phyloP scores from a whole-genome alignment of 371 early-diverging fungal species.

The Mortierella sp. region DNA sequence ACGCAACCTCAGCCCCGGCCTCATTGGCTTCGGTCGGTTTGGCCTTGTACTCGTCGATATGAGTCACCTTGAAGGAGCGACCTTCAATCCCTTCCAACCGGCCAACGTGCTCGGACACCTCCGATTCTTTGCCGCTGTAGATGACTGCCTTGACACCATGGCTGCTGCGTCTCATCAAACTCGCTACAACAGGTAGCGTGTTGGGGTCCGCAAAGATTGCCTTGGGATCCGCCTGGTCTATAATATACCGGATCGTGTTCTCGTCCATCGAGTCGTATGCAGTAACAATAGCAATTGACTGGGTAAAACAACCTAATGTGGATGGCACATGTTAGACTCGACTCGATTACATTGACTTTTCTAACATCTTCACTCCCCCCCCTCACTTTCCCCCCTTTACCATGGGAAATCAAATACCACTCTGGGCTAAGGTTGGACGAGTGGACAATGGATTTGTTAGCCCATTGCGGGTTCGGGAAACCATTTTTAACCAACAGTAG shows the following conservation, averaged over 20 bases:
- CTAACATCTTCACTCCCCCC: no score
- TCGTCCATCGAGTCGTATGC: constrained; percentile 93
- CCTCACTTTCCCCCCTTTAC: no score
- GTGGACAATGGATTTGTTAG: no score
- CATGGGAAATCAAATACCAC: constrained; percentile 65
- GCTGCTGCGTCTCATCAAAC: constrained; percentile 55
- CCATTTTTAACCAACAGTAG: no score
- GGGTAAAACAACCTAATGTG: constrained; percentile 69
- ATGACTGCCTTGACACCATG: constrained; percentile 61
- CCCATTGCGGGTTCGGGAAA: no score
- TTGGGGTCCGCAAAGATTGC: constrained; percentile 81
- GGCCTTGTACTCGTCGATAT: constrained; percentile 51
- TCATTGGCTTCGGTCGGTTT: constrained; percentile 14
- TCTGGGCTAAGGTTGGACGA: constrained; percentile 50
- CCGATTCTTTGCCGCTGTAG: constrained; percentile 65
- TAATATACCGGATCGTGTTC: constrained; percentile 74
- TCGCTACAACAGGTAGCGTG: constrained; percentile 64
- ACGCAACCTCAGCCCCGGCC: constrained; percentile 20
- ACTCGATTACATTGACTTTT: no score
- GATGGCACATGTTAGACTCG: background rate
- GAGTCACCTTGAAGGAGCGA: constrained; percentile 34
- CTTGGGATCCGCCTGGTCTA: constrained; percentile 78
- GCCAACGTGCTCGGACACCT: constrained; percentile 22
- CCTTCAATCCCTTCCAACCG: constrained; percentile 33
- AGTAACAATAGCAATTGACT: constrained; percentile 81